Percentiles rank a stretch among this genome's conserved stretches.
phyloP scores from a whole-genome alignment of 2,329 filamentous ascomycete species.

The Stachybotrys echinatus region DNA sequence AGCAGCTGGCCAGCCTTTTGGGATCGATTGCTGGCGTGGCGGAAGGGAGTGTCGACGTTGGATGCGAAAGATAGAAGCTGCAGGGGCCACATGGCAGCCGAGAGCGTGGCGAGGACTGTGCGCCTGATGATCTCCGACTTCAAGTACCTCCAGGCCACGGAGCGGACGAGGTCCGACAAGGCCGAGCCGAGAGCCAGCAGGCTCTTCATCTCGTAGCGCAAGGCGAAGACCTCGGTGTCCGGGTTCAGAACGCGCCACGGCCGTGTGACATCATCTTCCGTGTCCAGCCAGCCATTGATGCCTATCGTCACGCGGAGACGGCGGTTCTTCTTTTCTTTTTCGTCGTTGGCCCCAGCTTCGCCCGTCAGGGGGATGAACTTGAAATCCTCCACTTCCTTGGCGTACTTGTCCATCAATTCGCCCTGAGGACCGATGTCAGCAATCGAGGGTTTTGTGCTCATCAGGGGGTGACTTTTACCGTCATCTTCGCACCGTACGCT shows the following conservation, averaged over 20 bases:
- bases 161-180: slow-evolving; percentile 65
- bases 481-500: slow-evolving; percentile 77
- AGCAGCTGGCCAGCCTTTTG: slow-evolving; percentile 77
- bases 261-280: slow-evolving; percentile 67
- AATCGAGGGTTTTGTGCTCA: neutral
- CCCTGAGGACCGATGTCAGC: slow-evolving; percentile 40
- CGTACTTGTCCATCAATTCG: slow-evolving; percentile 82
- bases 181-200: slow-evolving; percentile 72
- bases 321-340: slow-evolving; percentile 24
- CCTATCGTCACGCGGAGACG: slow-evolving; percentile 77
- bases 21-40: slow-evolving; percentile 67
- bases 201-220: slow-evolving; percentile 77
- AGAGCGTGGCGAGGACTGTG: slow-evolving; percentile 63
- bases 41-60: slow-evolving; percentile 77
- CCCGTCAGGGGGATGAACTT: slow-evolving; percentile 66
- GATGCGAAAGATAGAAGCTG: slow-evolving; percentile 61
- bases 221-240: slow-evolving; percentile 74
- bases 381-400: slow-evolving; percentile 78
- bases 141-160: slow-evolving; percentile 69
- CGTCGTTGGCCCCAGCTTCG: slow-evolving; percentile 7
- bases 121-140: slow-evolving; percentile 70
- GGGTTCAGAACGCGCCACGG: slow-evolving; percentile 74
- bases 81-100: slow-evolving; percentile 66
- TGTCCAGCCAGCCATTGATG: slow-evolving; percentile 79
- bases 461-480: slow-evolving; percentile 29